Base-by-base conservation (phyloP, 768 basidiomycete species). In the Strobilomyces dryophilus region DNA sequence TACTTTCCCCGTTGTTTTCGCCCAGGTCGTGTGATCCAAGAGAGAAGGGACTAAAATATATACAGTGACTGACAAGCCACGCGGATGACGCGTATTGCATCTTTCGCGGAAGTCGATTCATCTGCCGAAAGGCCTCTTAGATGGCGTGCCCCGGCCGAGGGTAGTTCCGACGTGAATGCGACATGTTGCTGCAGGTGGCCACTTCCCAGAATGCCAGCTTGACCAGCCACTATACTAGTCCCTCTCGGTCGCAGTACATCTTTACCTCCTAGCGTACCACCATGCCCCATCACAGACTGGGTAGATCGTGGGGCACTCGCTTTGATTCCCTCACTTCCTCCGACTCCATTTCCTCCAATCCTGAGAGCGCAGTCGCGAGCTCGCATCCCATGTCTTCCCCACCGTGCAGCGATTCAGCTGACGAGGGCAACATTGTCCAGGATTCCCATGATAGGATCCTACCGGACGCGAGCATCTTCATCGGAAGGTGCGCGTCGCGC, bases 391-490 rank as follows among this genome's bases (percentile, higher is more conserved):
- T 36, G 41, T 52, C 62, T 47, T 49, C 57, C 59, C 56, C 63
- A 45, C 56, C 59, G 31, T 43, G 27, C 29, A 58, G 45, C 46
- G 32, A 53, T 43, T 57, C 32, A 31, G 55, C 53, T 1, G 58
- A 66, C 32, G 68, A 62, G 39, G 66, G 58, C 40, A 59, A 76
- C 63, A 56, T 74, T 72, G 17, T 51, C 9, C 59, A 52, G 44
- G 68, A 82, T 71, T 17, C 53, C 15, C 58, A 55, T 47, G 67
- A 83, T 42, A 81, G 75, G 61, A 74, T 79, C 64, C 78, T 81
- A 51, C 86, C 89, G 65, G 85, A 91, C 58, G 83, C 88, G 37
- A 90, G 87, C 61, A 78, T 92, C 61, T 92, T 92, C 67, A 84
- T 92, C 54, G 90, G 91, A 67, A 90, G 89, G 89, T 88, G 61